Evolutionary conservation across 106 monocot species (phyloP).

Genomic region (Ottelia alismoides): DNA sequence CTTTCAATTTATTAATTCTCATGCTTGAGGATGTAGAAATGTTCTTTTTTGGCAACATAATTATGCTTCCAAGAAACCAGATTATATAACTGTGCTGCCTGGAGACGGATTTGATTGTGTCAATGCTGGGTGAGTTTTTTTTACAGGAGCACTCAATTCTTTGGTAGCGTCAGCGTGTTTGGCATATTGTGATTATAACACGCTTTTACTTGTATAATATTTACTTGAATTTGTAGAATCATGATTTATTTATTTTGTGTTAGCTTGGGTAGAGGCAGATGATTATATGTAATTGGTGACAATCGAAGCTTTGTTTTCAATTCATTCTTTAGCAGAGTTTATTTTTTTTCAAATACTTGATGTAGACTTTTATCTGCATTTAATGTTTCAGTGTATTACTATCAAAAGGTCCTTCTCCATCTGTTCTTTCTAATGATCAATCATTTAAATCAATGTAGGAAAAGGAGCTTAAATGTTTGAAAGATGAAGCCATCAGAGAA

Average conservation of each 20-base stretch:
- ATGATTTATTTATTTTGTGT: too few relatives aligned
- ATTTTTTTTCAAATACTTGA: background rate
- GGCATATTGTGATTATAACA: too few relatives aligned
- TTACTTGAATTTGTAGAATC: too few relatives aligned
- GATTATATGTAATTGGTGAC: background rate
- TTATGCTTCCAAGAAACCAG: too few relatives aligned
- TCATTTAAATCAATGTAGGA: constrained; percentile 27
- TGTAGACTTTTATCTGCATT: background rate
- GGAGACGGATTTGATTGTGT: background rate
- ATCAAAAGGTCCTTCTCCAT: too few relatives aligned
- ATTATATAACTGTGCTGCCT: background rate
- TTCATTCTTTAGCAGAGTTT: background rate
- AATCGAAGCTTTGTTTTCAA: background rate
- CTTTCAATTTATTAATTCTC: background rate
- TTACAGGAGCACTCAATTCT: too few relatives aligned
- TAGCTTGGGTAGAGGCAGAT: background rate
- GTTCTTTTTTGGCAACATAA: too few relatives aligned
- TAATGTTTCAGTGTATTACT: background rate
- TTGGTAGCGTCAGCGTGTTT: too few relatives aligned
- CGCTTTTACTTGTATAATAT: too few relatives aligned
- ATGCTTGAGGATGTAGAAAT: background rate
- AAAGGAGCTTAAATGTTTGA: constrained; percentile 43
- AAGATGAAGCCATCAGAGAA: constrained; percentile 37
- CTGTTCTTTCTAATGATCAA: background rate
- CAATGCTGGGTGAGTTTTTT: too few relatives aligned